These are phyloP conservation scores for Metschnikowia baotianmanensis DNA, from an alignment of 805 yeast species.

Conservation along the genomic window DNA sequence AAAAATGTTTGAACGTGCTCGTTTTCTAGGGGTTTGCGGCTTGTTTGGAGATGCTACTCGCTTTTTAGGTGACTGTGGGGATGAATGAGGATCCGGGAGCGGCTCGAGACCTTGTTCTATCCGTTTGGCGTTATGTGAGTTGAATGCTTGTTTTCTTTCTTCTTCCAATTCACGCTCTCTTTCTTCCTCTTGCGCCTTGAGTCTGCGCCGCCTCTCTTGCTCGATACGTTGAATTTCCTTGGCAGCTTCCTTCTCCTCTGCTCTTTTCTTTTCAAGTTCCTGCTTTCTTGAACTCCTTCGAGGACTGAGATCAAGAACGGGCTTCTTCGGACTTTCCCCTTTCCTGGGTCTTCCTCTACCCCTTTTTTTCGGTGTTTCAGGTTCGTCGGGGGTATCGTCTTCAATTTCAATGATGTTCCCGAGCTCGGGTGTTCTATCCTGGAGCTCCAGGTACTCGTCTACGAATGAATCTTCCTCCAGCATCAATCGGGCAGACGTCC, in stretches of 20 bases:
- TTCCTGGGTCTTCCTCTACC: constrained; percentile 18
- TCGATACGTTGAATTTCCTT: constrained; percentile 7
- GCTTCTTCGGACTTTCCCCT: constrained; percentile 11
- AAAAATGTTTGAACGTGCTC: background rate
- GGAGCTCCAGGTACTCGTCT: constrained; percentile 17
- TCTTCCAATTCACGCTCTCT: constrained; percentile 1
- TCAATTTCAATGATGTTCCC: background rate
- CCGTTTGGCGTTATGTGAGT: constrained; percentile 5
- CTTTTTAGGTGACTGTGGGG: background rate
- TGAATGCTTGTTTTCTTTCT: background rate
- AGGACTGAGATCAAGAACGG: constrained; percentile 1
- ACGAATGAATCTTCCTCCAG: constrained; percentile 34
- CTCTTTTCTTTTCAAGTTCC: constrained; percentile 8
- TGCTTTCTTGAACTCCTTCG: constrained; percentile 9
- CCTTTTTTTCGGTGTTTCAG: constrained; percentile 12
- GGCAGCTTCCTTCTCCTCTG: constrained; percentile 10
- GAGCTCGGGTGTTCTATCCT: background rate
- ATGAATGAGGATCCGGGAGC: background rate
- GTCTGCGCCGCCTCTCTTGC: background rate
- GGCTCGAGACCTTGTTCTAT: constrained; percentile 10
- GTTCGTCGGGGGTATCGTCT: background rate
- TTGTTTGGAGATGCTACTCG: background rate
- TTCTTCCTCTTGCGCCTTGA: background rate
- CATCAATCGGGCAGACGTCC: constrained; percentile 28
- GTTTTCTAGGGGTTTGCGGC: constrained; percentile 5